Percentiles rank a stretch among this genome's conserved stretches.
Evolutionary conservation across 2,329 filamentous ascomycete species (phyloP).

Genomic region (Sclerotinia trifoliorum): DNA sequence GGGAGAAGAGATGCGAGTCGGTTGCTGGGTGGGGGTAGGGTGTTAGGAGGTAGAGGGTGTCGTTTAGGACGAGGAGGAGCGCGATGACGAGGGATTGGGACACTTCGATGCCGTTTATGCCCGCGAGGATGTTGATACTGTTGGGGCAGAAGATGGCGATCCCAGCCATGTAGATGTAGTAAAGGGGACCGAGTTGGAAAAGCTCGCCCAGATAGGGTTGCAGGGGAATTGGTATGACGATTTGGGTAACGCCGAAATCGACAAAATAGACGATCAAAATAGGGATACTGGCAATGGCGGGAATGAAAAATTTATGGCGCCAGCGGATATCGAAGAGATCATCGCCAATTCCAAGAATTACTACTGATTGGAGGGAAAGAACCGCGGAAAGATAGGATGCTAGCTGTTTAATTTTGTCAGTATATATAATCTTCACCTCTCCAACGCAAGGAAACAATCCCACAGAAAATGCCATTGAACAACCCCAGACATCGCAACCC

Average conservation of each 20-base stretch:
- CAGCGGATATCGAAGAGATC: constrained; percentile 98
- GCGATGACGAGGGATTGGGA: constrained; percentile 91
- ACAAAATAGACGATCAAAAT: constrained; percentile 97
- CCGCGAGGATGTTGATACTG: constrained; percentile 98
- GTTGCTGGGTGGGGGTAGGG: constrained; percentile 89
- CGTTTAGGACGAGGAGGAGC: constrained; percentile 78
- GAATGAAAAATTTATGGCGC: constrained; percentile 98
- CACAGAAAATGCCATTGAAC: neutral
- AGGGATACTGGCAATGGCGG: constrained; percentile 87
- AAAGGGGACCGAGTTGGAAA: constrained; percentile 76
- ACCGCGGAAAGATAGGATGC: constrained; percentile 94
- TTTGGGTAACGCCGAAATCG: constrained; percentile 94
- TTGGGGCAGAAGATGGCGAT: constrained; percentile 98
- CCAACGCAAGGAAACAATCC: neutral
- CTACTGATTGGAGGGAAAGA: constrained; percentile 85
- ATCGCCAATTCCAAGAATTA: constrained; percentile 88
- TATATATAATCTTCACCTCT: neutral
- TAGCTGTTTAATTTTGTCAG: constrained; percentile 54
- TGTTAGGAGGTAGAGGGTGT: constrained; percentile 79
- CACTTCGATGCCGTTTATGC: constrained; percentile 98
- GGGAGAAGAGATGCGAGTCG: constrained; percentile 92
- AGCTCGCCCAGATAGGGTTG: constrained; percentile 77
- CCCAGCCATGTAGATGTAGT: constrained; percentile 96
- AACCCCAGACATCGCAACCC: no score
- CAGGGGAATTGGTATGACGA: constrained; percentile 85